Evolutionary conservation across 2,329 filamentous ascomycete species (phyloP).

Genomic region (Trichoderma sp.): DNA sequence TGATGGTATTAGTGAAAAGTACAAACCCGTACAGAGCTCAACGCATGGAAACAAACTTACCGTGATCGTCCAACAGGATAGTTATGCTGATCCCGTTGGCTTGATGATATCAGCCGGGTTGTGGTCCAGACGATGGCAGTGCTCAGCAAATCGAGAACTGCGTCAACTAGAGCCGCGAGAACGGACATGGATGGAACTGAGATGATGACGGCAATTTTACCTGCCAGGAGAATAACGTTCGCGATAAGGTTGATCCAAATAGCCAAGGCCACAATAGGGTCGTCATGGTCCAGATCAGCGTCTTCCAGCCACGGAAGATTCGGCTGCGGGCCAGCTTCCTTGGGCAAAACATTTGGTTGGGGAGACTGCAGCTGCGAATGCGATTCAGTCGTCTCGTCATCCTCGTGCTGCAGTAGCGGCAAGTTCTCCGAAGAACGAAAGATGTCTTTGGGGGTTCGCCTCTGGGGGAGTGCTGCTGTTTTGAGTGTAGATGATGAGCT

Average conservation of each 20-base stretch:
- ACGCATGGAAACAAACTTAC: conserved; percentile 29
- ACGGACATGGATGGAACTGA: conserved; percentile 80
- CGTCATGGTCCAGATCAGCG: conserved; percentile 67
- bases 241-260: conserved; percentile 83
- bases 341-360: neutral
- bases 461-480: conserved; percentile 48
- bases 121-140: conserved; percentile 80
- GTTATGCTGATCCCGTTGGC: conserved; percentile 67
- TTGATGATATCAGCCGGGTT: conserved; percentile 63
- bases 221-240: conserved; percentile 69
- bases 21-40: neutral
- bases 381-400: conserved; percentile 37
- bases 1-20: conserved; percentile 26
- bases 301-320: conserved; percentile 71
- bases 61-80: conserved; percentile 74
- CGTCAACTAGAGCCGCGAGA: conserved; percentile 75
- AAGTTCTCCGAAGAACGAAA: conserved; percentile 72
- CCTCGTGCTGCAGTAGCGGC: conserved; percentile 55
- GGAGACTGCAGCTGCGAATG: neutral
- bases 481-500: conserved; percentile 31
- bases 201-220: conserved; percentile 74
- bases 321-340: conserved; percentile 40
- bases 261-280: conserved; percentile 76
- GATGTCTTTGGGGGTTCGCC: conserved; percentile 80
- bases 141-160: conserved; percentile 74